phyloP scores from a whole-genome alignment of 169 alveolate species.

The Plasmodium inui region DNA sequence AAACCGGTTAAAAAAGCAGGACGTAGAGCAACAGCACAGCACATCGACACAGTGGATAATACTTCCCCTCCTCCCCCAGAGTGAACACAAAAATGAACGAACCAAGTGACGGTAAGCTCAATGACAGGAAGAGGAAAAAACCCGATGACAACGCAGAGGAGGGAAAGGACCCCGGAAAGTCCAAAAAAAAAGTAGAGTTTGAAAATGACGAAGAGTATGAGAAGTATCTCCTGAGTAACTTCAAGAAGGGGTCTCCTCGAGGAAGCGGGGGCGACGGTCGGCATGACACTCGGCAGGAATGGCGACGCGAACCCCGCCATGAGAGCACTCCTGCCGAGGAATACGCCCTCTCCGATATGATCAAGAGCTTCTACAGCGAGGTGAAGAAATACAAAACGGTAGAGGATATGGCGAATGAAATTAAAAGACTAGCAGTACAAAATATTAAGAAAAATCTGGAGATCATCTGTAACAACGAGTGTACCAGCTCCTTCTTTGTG shows the following conservation, averaged over 20 bases:
- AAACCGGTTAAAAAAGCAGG: not conserved
- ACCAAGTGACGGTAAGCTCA: not conserved
- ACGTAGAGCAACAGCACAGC: not conserved
- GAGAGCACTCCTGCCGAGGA: not conserved
- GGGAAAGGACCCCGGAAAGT: not conserved
- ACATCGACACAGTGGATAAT: not conserved
- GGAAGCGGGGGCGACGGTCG: not conserved
- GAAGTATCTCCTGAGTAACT: constrained; percentile 32
- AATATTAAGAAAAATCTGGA: constrained; percentile 46
- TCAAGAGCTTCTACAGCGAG: constrained; percentile 38
- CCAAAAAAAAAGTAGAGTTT: constrained; percentile 49
- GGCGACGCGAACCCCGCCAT: not conserved
- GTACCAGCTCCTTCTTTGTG: constrained; percentile 69
- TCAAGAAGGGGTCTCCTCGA: constrained; percentile 11
- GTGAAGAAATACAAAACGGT: constrained; percentile 50
- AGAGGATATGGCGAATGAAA: constrained; percentile 71
- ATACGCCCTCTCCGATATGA: constrained; percentile 48
- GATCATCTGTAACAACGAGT: constrained; percentile 63
- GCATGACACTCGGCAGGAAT: not conserved
- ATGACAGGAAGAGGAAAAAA: constrained; percentile 33
- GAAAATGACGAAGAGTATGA: constrained; percentile 74
- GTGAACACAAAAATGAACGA: constrained; percentile 24
- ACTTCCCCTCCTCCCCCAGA: not conserved
- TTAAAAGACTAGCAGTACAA: constrained; percentile 38
- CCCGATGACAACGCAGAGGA: constrained; percentile 6